Base-by-base conservation (phyloP, 2,329 filamentous ascomycete genomes). In the Didymella sp. region DNA sequence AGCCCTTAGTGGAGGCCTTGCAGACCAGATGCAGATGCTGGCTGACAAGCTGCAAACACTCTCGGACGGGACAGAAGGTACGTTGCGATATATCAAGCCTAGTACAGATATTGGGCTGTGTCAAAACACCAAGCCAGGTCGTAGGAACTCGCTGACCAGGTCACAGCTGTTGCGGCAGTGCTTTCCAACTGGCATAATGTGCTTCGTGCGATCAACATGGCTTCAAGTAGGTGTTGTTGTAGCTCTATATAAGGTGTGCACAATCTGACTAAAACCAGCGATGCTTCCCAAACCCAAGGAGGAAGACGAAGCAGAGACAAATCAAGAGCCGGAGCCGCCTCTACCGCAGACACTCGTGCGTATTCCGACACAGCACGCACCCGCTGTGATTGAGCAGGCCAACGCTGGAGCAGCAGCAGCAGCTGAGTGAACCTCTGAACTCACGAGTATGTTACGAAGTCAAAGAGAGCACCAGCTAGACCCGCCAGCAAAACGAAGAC, bases 101-200 rank as follows among this genome's bases (percentile, higher is more conserved):
- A 13, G 19, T 4, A 19, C 35, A 22, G 11, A 60, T 45, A 68
- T 48, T 11, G 40, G 6, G 7, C 3, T 13, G 6, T 28, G 6
- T 28, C 6, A 21, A 15, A 48, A 33, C 25, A 27, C 38, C 2
- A 21, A 31, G 38, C 9, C 19, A 30, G 9, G n/a, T 17, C 44
- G 24, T 46, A 19, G n/a, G 25, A 28, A 27, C 7, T 21, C 19
- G 37, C 50, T 41, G 60, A 59, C 31, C 37, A 45, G 9, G 25
- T n/a, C 24, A 25, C 38, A 92, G 90, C 89, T 58, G 91, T 96
- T 69, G 91, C 91, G 35, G 85, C 88, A n/a, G 91, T 96, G 21
- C 81, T 96, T 73, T 85, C 88, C 50, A 96, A 95, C 74, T 96
- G 91, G 91, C 89, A 93, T 75, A 93, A 91, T 67, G 91, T 96